phyloP scores from a whole-genome alignment of 352 stramenopile species.

The Phytophthora hybrid region DNA sequence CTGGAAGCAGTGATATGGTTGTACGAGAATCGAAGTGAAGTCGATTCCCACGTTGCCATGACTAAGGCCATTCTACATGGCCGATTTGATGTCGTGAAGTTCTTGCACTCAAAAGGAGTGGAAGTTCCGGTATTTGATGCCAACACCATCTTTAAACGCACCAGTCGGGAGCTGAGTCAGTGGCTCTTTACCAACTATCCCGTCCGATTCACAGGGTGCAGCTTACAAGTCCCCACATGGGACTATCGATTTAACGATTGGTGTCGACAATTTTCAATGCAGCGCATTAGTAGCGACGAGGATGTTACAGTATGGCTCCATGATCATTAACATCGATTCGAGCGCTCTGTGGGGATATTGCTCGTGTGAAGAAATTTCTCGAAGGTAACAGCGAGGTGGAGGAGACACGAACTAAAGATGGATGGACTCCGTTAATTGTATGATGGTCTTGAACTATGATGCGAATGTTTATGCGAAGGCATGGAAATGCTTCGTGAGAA shows the following conservation, averaged over 20 bases:
- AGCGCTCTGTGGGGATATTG: no score
- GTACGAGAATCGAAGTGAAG: constrained; percentile 26
- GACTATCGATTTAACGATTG: constrained; percentile 38
- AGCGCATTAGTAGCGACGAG: constrained; percentile 8
- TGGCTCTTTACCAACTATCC: constrained; percentile 28
- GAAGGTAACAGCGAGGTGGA: not conserved
- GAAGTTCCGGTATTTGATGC: constrained; percentile 1
- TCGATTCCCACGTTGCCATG: constrained; percentile 19
- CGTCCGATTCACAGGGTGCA: constrained; percentile 11
- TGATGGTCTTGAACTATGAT: no score
- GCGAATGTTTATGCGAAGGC: not conserved
- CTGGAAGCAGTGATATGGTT: constrained; percentile 22
- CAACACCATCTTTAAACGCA: constrained; percentile 8
- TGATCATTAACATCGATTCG: not conserved
- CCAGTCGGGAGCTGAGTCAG: constrained; percentile 21
- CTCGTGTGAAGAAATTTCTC: no score
- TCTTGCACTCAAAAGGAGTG: constrained; percentile 24
- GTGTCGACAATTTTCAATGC: constrained; percentile 25
- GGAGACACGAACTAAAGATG: not conserved
- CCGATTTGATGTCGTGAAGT: constrained; percentile 32
- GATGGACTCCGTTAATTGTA: constrained; percentile 1
- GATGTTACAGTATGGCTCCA: constrained; percentile 23
- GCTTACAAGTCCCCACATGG: constrained; percentile 28
- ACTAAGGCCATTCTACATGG: constrained; percentile 14
- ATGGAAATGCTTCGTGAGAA: no score